phyloP scores from a whole-genome alignment of 192 early-diverging fungal species.

The Coemansia sp. region DNA sequence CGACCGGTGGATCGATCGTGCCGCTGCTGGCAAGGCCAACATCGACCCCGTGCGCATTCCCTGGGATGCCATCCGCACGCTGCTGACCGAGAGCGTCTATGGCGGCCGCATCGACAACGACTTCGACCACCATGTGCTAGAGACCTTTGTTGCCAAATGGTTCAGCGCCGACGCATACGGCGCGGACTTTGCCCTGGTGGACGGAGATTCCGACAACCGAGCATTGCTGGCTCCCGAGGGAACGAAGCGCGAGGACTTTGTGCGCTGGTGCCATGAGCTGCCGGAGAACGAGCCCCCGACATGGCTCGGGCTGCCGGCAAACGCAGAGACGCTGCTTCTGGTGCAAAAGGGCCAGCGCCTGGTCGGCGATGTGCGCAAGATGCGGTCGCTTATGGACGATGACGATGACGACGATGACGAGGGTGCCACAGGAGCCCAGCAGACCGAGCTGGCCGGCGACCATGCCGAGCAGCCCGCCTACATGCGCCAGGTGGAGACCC shows the following conservation, averaged over 20 bases:
- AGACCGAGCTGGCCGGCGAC: neutral
- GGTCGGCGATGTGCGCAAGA: constrained; percentile 81
- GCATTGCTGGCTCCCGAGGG: constrained; percentile 81
- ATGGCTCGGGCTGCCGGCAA: constrained; percentile 93
- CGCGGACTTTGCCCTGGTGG: constrained; percentile 75
- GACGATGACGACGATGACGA: constrained; percentile 61
- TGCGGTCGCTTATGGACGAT: constrained; percentile 78
- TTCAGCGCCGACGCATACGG: constrained; percentile 82
- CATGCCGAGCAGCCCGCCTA: constrained; percentile 65
- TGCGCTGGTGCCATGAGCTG: constrained; percentile 83
- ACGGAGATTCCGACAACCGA: constrained; percentile 19
- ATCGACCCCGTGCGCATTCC: constrained; percentile 94
- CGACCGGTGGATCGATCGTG: constrained; percentile 89
- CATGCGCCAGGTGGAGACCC: constrained; percentile 67
- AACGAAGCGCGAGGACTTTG: constrained; percentile 78
- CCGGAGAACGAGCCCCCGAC: constrained; percentile 93
- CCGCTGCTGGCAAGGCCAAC: constrained; percentile 78
- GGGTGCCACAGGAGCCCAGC: neutral
- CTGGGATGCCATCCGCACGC: constrained; percentile 86
- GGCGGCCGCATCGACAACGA: constrained; percentile 96
- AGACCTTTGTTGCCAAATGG: constrained; percentile 80
- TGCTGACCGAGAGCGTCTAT: constrained; percentile 90
- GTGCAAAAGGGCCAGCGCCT: constrained; percentile 76
- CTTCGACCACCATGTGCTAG: constrained; percentile 83
- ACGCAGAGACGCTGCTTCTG: constrained; percentile 89